Evolutionary conservation across 257 asterid species (phyloP).

Genomic region (Solanum sejunctum): DNA sequence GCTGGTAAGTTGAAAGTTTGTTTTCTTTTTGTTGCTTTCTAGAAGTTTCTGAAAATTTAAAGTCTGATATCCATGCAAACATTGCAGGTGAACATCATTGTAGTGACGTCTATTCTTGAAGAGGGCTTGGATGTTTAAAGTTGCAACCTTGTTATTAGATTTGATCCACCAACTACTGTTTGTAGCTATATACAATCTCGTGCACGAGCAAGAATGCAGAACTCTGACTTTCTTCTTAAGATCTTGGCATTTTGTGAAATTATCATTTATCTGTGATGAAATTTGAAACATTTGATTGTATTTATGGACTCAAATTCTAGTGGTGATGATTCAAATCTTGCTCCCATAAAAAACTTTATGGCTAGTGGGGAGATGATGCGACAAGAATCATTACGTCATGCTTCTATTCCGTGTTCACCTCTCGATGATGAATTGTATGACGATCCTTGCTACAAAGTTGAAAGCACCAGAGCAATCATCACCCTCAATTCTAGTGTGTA

Average conservation of each 20-base stretch:
- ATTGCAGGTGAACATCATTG: conserved; percentile 66
- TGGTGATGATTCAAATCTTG: conserved; percentile 32
- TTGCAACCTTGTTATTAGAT: conserved; percentile 86
- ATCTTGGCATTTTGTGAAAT: not conserved
- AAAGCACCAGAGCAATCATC: conserved; percentile 53
- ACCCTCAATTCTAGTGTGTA: conserved; percentile 61
- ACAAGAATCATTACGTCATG: conserved; percentile 46
- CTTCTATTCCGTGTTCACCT: conserved; percentile 52
- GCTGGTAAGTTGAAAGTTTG: too few species aligned
- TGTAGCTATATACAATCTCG: conserved; percentile 94
- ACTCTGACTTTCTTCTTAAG: conserved; percentile 55
- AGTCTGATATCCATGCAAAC: not conserved
- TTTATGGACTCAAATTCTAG: conserved; percentile 17
- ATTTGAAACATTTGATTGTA: not conserved
- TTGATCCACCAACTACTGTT: conserved; percentile 61
- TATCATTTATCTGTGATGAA: not conserved
- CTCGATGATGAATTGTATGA: conserved; percentile 18
- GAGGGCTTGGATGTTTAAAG: conserved; percentile 94
- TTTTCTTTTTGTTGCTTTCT: too few species aligned
- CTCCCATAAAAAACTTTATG: conserved; percentile 37
- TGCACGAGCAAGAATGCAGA: conserved; percentile 90
- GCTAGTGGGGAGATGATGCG: conserved; percentile 62
- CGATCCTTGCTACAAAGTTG: conserved; percentile 48
- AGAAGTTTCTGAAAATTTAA: not conserved
- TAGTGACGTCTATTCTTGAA: conserved; percentile 81